Base-by-base conservation (phyloP, 306 rosid species). In the Rosa chinensis region DNA sequence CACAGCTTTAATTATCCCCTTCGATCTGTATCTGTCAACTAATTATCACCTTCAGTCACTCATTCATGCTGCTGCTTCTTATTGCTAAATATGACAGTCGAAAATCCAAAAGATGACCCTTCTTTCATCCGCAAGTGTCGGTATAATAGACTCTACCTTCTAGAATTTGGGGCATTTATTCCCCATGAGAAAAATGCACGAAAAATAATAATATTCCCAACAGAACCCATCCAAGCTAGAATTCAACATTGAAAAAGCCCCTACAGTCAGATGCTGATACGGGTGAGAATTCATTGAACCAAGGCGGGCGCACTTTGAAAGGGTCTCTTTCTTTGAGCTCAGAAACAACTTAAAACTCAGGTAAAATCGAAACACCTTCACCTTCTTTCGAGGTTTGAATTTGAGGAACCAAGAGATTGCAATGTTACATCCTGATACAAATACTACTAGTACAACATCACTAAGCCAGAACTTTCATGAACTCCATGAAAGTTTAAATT, bases 401-500 rank as follows among this genome's bases (percentile, higher is more conserved):
- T 47, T 21, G 25, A 69, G 3, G 2, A 4, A 44, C 48, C 40
- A 67, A 18, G 6, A 17, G 63, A 50, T 8, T 28, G 16, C 62
- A 63, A 35, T 18, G 8, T 77, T 67, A 50, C 14, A 66, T 47
- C 18, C 17, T 10, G 11, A 74, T 66, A 66, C 45, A 63, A 49
- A 23, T 6, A 47, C 70, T 58, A 42, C 0, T 12, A 37, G 28
- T 18, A 67, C 71, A 39, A 32, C 21, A 49, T 25, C 69, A 56
- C 10, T 69, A 13, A 13, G 61, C 42, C 79, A 58, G 80, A 82
- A 70, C 58, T 73, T 78, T 75, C 70, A 78, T 9, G 14, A 7
- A 17, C 12, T 2, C 44, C 66, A 72, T 32, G 43, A 32, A 13
- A 37, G 72, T 67, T 63, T 82, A 61, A 72, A 78, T 82, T 79